These are phyloP conservation scores for Medicago truncatula DNA, from an alignment of 306 rosid species.

Conservation along the genomic window MtrunA17r5.0-ANR NC_053046.1:9928001-9928500, in stretches of 20 bases:
- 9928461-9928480: background rate
- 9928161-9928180: conserved; percentile 48
- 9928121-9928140: background rate
- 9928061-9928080: background rate
- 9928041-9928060: background rate
- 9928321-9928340: conserved; percentile 61
- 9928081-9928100: background rate
- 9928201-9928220: conserved; percentile 39
- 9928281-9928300: conserved; percentile 50
- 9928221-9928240: conserved; percentile 55
- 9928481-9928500: too few relatives aligned
- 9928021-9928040: conserved; percentile 19
- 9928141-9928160: conserved; percentile 50
- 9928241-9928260: conserved; percentile 52
- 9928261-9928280: conserved; percentile 52
- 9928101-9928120: background rate
- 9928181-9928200: conserved; percentile 35
- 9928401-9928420: too few relatives aligned
- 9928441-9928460: too few relatives aligned
- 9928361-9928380: conserved; percentile 73
- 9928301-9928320: conserved; percentile 54
- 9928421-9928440: background rate
- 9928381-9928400: background rate
- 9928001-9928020: conserved; percentile 4
- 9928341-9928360: conserved; percentile 85